Conservation (phyloP, 2,329 filamentous ascomycete genomes). For the Alternaria panax region DNA sequence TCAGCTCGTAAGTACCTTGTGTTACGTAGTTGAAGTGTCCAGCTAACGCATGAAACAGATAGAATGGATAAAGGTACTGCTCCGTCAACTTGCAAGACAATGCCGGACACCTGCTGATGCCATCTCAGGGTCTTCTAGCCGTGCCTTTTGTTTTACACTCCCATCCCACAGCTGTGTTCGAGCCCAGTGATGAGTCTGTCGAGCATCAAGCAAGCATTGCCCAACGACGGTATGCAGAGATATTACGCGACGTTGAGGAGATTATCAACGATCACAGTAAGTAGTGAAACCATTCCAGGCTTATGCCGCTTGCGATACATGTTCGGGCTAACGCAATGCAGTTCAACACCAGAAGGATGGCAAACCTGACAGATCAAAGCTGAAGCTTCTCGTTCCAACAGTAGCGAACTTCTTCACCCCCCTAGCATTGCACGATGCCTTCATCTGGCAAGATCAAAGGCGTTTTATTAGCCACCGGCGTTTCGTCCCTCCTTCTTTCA, state of each 20-base stretch:
- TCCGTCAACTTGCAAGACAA: neutral
- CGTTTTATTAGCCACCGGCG: slow-evolving; percentile 88
- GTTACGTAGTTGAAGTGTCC: neutral
- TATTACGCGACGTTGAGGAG: slow-evolving; percentile 89
- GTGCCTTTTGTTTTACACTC: slow-evolving; percentile 97
- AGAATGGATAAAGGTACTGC: slow-evolving; percentile 89
- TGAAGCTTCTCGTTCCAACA: slow-evolving; percentile 88
- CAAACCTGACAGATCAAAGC: slow-evolving; percentile 78
- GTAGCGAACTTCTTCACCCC: slow-evolving; percentile 95
- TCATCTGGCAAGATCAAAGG: slow-evolving; percentile 85
- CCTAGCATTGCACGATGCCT: slow-evolving; percentile 85
- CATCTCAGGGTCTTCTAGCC: slow-evolving; percentile 68
- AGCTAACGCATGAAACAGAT: slow-evolving; percentile 52
- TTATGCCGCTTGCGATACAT: neutral
- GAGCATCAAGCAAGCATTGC: slow-evolving; percentile 79
- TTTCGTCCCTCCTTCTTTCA: slow-evolving; percentile 96
- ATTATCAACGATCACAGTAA: slow-evolving; percentile 92
- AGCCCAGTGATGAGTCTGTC: slow-evolving; percentile 70
- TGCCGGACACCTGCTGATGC: neutral
- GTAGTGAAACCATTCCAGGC: slow-evolving; percentile 23
- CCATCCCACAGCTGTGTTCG: slow-evolving; percentile 87
- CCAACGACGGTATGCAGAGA: slow-evolving; percentile 89
- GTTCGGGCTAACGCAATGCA: slow-evolving; percentile 45
- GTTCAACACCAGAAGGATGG: slow-evolving; percentile 74
- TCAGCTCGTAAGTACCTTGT: slow-evolving; percentile 74